These are phyloP conservation scores for Rhodotorula sp. DNA, from an alignment of 1,284 basidiomycete species.

Conservation along the genomic window DNA sequence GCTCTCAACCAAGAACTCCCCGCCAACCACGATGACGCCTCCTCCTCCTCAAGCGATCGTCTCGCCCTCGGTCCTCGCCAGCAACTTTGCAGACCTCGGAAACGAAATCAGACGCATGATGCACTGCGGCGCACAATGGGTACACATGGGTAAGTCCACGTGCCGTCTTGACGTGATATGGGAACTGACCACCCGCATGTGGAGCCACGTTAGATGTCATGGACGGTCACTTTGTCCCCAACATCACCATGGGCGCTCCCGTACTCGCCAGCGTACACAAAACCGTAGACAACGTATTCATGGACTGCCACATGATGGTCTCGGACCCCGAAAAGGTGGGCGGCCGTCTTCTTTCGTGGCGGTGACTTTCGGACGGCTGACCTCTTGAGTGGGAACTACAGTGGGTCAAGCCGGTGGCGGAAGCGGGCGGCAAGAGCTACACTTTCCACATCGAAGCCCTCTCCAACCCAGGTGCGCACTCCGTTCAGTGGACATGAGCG, in stretches of 20 bases:
- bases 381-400: conserved; percentile 47
- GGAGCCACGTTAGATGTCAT: conserved; percentile 69
- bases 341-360: too few relatives aligned
- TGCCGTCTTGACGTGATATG: too few relatives aligned
- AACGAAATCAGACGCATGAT: conserved; percentile 93
- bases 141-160: conserved; percentile 89
- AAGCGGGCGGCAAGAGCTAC: conserved; percentile 91
- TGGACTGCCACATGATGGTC: conserved; percentile 99
- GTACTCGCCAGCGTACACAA: conserved; percentile 85
- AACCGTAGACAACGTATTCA: conserved; percentile 89
- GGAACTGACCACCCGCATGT: neutral
- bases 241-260: conserved; percentile 89
- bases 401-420: conserved; percentile 96
- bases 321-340: conserved; percentile 80
- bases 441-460: conserved; percentile 94
- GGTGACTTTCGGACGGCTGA: neutral
- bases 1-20: too few relatives aligned
- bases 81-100: conserved; percentile 89
- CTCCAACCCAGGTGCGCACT: conserved; percentile 54
- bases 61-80: conserved; percentile 51
- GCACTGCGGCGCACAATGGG: conserved; percentile 86
- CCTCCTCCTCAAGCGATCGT: conserved; percentile 34
- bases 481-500: neutral
- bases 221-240: conserved; percentile 98
- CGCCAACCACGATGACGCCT: conserved; percentile 6